Evolutionary conservation across 2,329 filamentous ascomycete species (phyloP).

Genomic region (Cladosporium cucumerinum): DNA sequence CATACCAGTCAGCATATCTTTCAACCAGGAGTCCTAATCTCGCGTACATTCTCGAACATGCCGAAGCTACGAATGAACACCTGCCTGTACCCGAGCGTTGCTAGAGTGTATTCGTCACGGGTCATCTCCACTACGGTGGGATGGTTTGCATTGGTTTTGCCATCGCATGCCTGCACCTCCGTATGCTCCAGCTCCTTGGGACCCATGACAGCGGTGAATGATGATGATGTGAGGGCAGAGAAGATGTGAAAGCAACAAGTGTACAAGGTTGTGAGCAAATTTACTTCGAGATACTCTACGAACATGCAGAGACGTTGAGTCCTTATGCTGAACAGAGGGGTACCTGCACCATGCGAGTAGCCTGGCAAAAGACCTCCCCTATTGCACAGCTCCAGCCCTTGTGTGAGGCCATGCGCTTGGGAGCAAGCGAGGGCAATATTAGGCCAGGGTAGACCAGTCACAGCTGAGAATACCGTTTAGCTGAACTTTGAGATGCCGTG

Average conservation of each 20-base stretch:
- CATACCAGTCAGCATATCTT: too few species aligned
- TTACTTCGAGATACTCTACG: neutral
- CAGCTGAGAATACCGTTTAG: too few species aligned
- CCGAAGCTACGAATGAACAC: too few species aligned
- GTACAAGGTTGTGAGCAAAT: too few species aligned
- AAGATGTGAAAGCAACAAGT: too few species aligned
- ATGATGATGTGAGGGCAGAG: neutral
- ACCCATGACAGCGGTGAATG: neutral
- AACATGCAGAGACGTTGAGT: neutral
- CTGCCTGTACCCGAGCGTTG: too few species aligned
- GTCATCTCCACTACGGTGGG: too few species aligned
- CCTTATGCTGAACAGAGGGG: neutral
- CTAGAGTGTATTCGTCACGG: too few species aligned
- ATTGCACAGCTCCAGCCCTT: neutral
- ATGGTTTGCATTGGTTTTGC: neutral
- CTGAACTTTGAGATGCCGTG: too few species aligned
- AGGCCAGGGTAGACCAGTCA: too few species aligned
- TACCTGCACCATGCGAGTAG: neutral
- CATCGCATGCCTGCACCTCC: neutral
- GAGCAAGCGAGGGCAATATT: neutral
- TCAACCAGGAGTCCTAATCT: too few species aligned
- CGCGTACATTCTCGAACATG: too few species aligned
- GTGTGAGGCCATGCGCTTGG: neutral
- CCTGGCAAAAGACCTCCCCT: neutral
- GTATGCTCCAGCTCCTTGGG: neutral